Evolutionary conservation across 108 stramenopile species (phyloP), one percentile per base, ranked within the genome.

Genomic region (Aurantiochytrium sp.): DNA sequence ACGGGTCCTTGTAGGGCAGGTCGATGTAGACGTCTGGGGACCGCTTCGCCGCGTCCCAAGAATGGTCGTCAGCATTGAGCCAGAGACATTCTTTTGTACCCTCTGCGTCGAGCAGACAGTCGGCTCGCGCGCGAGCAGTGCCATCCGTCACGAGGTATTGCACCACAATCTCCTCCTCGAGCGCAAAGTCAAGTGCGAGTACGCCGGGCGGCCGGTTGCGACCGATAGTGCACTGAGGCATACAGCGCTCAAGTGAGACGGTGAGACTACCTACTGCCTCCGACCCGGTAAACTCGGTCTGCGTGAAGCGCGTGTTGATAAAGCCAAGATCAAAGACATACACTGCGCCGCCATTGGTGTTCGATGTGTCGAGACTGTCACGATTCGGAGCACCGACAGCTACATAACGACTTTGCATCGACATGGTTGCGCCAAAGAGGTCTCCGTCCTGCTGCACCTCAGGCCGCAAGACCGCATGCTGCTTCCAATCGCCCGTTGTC

Each of bases 371-470:
- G 16, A 83, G 12, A 6, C 5, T 42, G 49, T 88, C 88, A 4
- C 88, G 59, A 28, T 88, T 88, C 5, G 88, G 88, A 12, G 88
- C 60, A n/a, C 88, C 88, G 23, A 88, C 88, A 8, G 23, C 88
- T 12, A 59, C 88, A 14, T 35, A 60, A 5, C 29, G 28, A 12
- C 88, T 59, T 10, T 14, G 53, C 88, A 88, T 58, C 6, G 88
- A 59, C 21, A 60, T 44, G 2, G 88, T 19, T 14, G 23, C 18
- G 16, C 88, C 88, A 21, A 60, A 88, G 4, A 58, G 59, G 60
- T 88, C 88, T 5, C 28, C 59, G 6, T 58, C 29, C 49, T 88
- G 88, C 42, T 44, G 58, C 18, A 35, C 60, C 53, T 60, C 28
- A 5, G 88, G 88, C 42, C 53, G 5, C 5, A 88, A n/a, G 16